Base-by-base conservation (phyloP, 129 eudicot species). In the Tagetes erecta region DNA sequence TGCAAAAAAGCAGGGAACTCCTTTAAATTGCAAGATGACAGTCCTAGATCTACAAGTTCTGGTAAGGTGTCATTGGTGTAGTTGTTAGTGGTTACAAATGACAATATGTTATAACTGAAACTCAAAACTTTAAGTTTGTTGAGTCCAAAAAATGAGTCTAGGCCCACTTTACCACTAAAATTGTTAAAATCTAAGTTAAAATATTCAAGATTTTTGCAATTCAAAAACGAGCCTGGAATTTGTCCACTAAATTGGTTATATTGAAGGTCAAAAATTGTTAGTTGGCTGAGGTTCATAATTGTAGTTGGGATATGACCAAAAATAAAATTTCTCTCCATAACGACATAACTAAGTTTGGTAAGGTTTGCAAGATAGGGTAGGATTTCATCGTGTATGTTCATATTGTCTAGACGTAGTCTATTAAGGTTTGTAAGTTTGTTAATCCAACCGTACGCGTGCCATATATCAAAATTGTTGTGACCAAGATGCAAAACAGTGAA, bases 161-260 rank as follows among this genome's bases (percentile, higher is more conserved):
- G 59, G n/a, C 72, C 79, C 9, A 83, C 73, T 11, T 1, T 40
- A 1, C 84, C 84, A 12, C 14, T 80, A 10, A 83, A 73, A 5
- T 65, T 36, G 65, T 83, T 83, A 0, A 0, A 0, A 35, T 0
- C 0, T 35, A 83, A 49, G 37, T 1, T 0, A 27, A 76, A 70
- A n/a, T 0, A 0, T 14, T 5, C 12, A n/a, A 83, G 79, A 36
- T 12, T 57, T 6, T 65, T 41, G 20, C 79, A 57, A 31, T 83
- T 68, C 39, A 67, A 64, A 38, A 83, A 75, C 5, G 73, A 50
- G 1, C 52, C 52, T 10, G 77, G 12, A 58, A 83, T 51, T 50
- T 42, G 60, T 6, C 87, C 84, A 6, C 73, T 64, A 27, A 80
- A 39, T 36, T 80, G 50, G 41, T 68, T 80, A 0, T 0, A 0